phyloP scores from a whole-genome alignment of 2,329 filamentous ascomycete genomes.

The Cladosporium cucumerinum region DNA sequence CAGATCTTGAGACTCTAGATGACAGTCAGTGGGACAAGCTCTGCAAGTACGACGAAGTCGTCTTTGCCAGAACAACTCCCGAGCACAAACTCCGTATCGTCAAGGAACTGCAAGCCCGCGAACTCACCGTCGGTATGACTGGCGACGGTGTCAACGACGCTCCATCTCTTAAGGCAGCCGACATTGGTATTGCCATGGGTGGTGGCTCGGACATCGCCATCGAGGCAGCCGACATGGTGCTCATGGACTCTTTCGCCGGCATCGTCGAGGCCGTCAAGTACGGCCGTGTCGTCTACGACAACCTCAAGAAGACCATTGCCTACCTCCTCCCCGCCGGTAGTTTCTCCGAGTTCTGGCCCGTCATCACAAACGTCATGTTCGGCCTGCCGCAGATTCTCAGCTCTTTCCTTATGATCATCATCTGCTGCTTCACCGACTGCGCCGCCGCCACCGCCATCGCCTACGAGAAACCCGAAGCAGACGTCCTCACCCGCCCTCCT shows the following conservation, averaged over 20 bases:
- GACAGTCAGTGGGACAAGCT: constrained; percentile 67
- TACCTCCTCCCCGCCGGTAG: constrained; percentile 70
- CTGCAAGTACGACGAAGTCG: constrained; percentile 65
- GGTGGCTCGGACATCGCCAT: constrained; percentile 60
- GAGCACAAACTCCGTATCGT: constrained; percentile 79
- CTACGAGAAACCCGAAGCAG: constrained; percentile 73
- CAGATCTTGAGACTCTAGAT: constrained; percentile 63
- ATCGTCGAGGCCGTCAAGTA: constrained; percentile 70
- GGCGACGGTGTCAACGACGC: constrained; percentile 51
- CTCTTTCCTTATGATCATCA: constrained; percentile 65
- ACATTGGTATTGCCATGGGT: constrained; percentile 59
- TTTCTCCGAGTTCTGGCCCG: constrained; percentile 74
- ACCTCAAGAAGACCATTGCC: constrained; percentile 72
- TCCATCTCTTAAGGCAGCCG: constrained; percentile 56
- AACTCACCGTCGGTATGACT: constrained; percentile 55
- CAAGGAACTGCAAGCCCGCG: constrained; percentile 64
- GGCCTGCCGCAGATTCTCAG: constrained; percentile 70
- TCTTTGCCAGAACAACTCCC: constrained; percentile 72
- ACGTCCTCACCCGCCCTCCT: constrained; percentile 67
- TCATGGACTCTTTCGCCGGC: constrained; percentile 67
- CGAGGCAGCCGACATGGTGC: constrained; percentile 60
- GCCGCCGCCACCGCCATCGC: constrained; percentile 69
- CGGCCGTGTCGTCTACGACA: constrained; percentile 74
- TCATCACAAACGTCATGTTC: constrained; percentile 69
- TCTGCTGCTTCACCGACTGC: constrained; percentile 71